Percentiles rank a stretch among this genome's conserved stretches.
Conservation (phyloP, 345 rosid genomes). For the Citrus sp. region DNA sequence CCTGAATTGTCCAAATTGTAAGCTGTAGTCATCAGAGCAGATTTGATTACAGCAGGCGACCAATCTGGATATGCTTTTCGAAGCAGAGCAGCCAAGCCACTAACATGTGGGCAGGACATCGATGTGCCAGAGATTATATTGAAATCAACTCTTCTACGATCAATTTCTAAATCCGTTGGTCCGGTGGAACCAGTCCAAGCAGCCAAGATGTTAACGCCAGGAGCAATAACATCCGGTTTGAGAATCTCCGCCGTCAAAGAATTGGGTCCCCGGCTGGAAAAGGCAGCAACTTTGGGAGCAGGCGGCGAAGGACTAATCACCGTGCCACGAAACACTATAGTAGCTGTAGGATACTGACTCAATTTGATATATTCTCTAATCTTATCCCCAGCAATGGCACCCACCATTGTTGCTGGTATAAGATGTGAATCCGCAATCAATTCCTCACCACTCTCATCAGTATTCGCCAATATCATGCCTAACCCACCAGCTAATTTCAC, state of each 20-base stretch:
- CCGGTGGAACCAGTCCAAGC: constrained; percentile 70
- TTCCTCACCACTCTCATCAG: constrained; percentile 59
- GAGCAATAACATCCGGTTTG: constrained; percentile 83
- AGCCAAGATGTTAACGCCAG: constrained; percentile 81
- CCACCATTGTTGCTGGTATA: constrained; percentile 61
- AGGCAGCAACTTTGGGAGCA: constrained; percentile 72
- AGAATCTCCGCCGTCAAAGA: constrained; percentile 53
- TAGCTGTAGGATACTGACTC: constrained; percentile 46
- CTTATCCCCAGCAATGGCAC: constrained; percentile 42
- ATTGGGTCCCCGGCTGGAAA: constrained; percentile 78
- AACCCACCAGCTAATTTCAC: constrained; percentile 67
- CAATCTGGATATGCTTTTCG: constrained; percentile 58
- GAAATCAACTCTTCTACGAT: constrained; percentile 61
- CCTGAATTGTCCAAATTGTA: constrained; percentile 69
- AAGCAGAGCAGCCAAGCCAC: constrained; percentile 77
- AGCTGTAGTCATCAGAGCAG: constrained; percentile 77
- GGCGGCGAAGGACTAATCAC: constrained; percentile 47
- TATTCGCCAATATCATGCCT: constrained; percentile 70
- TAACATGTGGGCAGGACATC: constrained; percentile 88
- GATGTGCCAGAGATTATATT: constrained; percentile 86
- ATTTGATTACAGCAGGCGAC: constrained; percentile 73
- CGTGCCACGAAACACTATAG: constrained; percentile 48
- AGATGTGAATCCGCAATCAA: constrained; percentile 76
- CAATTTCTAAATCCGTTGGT: constrained; percentile 58
- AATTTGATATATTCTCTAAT: constrained; percentile 42